phyloP scores from a whole-genome alignment of 2,329 filamentous ascomycete species.

The Colletotrichum sp. region DNA sequence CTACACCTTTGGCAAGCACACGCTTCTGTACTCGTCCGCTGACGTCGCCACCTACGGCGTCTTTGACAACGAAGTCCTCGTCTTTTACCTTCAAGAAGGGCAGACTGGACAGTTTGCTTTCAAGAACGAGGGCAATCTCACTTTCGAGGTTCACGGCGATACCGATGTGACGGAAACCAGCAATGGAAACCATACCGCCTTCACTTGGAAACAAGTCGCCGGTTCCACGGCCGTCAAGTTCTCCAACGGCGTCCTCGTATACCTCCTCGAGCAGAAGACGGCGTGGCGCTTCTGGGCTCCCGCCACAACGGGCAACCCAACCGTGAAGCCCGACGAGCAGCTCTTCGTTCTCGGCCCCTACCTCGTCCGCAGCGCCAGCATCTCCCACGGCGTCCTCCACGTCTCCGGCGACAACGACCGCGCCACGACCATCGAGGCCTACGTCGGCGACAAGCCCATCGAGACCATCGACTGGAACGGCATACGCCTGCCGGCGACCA shows the following conservation, averaged over 20 bases:
- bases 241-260: conserved; percentile 54
- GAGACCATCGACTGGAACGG: conserved; percentile 68
- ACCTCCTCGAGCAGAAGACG: conserved; percentile 66
- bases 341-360: conserved; percentile 70
- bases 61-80: conserved; percentile 60
- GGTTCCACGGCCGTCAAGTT: conserved; percentile 56
- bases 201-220: conserved; percentile 53
- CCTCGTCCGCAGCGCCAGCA: conserved; percentile 64
- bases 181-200: conserved; percentile 25
- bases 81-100: conserved; percentile 67
- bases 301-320: conserved; percentile 39
- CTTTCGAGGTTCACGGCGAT: conserved; percentile 40
- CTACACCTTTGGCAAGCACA: conserved; percentile 64
- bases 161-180: conserved; percentile 10
- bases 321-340: conserved; percentile 45
- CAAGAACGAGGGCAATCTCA: conserved; percentile 33
- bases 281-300: conserved; percentile 75
- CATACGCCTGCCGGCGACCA: conserved; percentile 37
- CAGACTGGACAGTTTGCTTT: conserved; percentile 67
- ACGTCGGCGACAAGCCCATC: conserved; percentile 41
- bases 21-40: conserved; percentile 71
- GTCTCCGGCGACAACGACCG: conserved; percentile 75
- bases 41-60: conserved; percentile 72
- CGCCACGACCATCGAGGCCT: conserved; percentile 67
- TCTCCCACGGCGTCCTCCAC: conserved; percentile 60